phyloP scores from a whole-genome alignment of 805 yeast species.

The Monosporozyma aerobia region DNA sequence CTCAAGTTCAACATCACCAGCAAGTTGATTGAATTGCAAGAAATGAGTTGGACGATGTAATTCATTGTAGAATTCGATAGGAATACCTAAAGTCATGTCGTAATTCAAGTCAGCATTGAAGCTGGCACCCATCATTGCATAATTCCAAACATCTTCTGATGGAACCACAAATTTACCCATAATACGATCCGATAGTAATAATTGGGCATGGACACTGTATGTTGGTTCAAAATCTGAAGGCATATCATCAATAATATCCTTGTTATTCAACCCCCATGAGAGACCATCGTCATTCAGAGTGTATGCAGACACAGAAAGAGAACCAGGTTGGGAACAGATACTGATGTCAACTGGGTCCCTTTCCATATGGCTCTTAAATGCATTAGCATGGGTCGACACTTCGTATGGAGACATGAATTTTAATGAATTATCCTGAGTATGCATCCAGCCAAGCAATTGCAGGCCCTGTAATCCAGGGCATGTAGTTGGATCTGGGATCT shows the following conservation, averaged over 20 bases:
- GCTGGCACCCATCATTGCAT: slow-evolving; percentile 75
- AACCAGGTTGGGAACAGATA: slow-evolving; percentile 74
- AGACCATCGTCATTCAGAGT: slow-evolving; percentile 55
- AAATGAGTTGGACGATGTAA: slow-evolving; percentile 86
- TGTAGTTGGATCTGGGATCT: slow-evolving; percentile 16
- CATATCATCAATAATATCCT: slow-evolving; percentile 42
- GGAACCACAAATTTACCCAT: slow-evolving; percentile 86
- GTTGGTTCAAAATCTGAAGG: slow-evolving; percentile 60
- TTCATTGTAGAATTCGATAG: slow-evolving; percentile 76
- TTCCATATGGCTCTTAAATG: slow-evolving; percentile 31
- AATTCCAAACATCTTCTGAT: slow-evolving; percentile 79
- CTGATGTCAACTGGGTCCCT: slow-evolving; percentile 45
- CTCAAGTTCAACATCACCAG: slow-evolving; percentile 44
- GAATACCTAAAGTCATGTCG: slow-evolving; percentile 65
- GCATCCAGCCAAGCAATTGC: slow-evolving; percentile 90
- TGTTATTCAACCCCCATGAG: slow-evolving; percentile 66
- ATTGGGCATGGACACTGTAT: slow-evolving; percentile 55
- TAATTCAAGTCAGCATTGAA: slow-evolving; percentile 59
- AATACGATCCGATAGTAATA: slow-evolving; percentile 64
- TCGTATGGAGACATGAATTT: slow-evolving; percentile 62
- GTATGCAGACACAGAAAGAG: slow-evolving; percentile 65
- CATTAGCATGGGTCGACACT: slow-evolving; percentile 45
- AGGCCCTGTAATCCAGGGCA: slow-evolving; percentile 40
- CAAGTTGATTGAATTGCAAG: slow-evolving; percentile 59
- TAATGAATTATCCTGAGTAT: slow-evolving; percentile 65